phyloP scores from a whole-genome alignment of 805 yeast genomes.

The Saccharomycopsis babjevae region DNA sequence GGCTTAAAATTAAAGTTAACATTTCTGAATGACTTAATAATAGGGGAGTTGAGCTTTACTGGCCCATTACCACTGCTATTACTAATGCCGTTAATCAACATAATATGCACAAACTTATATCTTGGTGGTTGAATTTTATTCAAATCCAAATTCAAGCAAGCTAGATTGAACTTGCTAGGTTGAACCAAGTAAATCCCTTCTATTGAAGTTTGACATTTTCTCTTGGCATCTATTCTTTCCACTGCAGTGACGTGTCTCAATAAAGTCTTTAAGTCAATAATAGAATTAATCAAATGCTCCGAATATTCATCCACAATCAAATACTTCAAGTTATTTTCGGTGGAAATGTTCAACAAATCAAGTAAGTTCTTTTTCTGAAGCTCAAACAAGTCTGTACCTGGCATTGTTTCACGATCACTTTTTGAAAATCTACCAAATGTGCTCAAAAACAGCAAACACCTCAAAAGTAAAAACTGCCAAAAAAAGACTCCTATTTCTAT shows the following conservation, averaged over 20 bases:
- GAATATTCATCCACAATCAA: slow-evolving; percentile 50
- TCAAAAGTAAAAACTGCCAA: neutral
- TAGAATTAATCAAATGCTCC: slow-evolving; percentile 35
- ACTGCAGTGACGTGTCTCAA: slow-evolving; percentile 51
- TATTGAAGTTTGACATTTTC: slow-evolving; percentile 52
- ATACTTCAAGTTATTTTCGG: slow-evolving; percentile 38
- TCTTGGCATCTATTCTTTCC: slow-evolving; percentile 49
- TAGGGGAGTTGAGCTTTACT: neutral
- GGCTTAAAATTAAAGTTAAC: slow-evolving; percentile 49
- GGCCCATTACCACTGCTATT: neutral
- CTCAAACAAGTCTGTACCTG: slow-evolving; percentile 1
- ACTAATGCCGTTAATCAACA: neutral
- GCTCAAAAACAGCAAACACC: neutral
- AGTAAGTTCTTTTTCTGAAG: slow-evolving; percentile 3
- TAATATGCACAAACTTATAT: slow-evolving; percentile 34
- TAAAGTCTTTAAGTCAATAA: slow-evolving; percentile 40
- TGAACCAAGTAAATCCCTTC: slow-evolving; percentile 77
- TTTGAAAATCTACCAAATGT: neutral
- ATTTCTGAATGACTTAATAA: slow-evolving; percentile 28
- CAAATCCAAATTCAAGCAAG: slow-evolving; percentile 72
- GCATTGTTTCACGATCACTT: neutral
- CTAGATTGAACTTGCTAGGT: slow-evolving; percentile 55
- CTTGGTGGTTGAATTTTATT: slow-evolving; percentile 47
- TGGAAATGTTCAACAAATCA: slow-evolving; percentile 1
- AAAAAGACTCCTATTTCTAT: no score